These are phyloP conservation scores for Aspergillus japonicus DNA, from an alignment of 2,329 filamentous ascomycete genomes.

Conservation along the genomic window DNA sequence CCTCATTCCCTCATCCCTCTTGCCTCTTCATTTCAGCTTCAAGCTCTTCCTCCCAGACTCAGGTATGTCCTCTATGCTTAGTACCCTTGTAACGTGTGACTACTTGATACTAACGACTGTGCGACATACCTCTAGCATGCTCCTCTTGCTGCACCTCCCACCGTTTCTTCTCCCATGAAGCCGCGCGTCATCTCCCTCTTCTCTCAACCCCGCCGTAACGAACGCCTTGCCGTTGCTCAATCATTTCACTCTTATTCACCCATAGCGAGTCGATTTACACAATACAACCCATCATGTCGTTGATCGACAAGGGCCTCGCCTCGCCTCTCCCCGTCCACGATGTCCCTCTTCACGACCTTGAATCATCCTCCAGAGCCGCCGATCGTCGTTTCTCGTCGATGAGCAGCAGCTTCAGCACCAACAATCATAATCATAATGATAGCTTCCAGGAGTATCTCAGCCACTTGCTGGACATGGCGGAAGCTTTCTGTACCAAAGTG, in stretches of 20 bases:
- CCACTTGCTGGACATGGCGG: constrained; percentile 27
- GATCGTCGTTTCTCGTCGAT: neutral
- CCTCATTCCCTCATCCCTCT: neutral
- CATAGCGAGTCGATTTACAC: neutral
- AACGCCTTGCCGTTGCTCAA: neutral
- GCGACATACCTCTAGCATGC: neutral
- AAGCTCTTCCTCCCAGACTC: neutral
- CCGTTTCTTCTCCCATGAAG: neutral
- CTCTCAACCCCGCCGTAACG: neutral
- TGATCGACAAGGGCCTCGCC: constrained; percentile 14
- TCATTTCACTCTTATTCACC: neutral
- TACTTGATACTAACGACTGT: neutral
- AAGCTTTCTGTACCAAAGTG: constrained; percentile 25
- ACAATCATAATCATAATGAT: neutral
- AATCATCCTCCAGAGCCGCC: constrained; percentile 18
- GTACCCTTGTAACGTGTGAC: too few relatives aligned
- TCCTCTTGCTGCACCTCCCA: neutral
- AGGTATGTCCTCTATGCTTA: too few relatives aligned
- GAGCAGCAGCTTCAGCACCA: neutral
- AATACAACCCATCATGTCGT: constrained; percentile 14
- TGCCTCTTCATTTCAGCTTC: neutral
- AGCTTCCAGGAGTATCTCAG: constrained; percentile 6
- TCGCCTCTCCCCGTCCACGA: constrained; percentile 26
- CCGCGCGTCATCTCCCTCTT: neutral
- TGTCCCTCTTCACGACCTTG: constrained; percentile 32